phyloP scores from a whole-genome alignment of 805 yeast species.

The Zygosaccharomyces gambellarensis region DNA sequence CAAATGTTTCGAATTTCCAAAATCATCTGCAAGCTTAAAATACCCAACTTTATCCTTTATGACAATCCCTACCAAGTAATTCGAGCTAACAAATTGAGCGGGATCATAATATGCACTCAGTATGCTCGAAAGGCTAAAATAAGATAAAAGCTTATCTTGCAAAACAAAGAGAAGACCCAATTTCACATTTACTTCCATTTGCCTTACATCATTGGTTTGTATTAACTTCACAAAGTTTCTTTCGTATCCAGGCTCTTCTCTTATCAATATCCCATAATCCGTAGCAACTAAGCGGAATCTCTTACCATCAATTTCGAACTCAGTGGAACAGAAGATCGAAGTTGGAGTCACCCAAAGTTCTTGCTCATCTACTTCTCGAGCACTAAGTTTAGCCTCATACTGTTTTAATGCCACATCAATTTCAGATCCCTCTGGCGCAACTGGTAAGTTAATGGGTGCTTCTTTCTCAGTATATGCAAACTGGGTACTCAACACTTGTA shows the following conservation, averaged over 20 bases:
- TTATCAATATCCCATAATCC: slow-evolving; percentile 56
- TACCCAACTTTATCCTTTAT: slow-evolving; percentile 52
- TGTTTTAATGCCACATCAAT: slow-evolving; percentile 39
- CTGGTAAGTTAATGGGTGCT: slow-evolving; percentile 47
- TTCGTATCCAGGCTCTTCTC: slow-evolving; percentile 18
- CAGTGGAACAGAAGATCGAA: slow-evolving; percentile 41
- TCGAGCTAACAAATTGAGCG: slow-evolving; percentile 30
- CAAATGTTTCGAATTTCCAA: slow-evolving; percentile 52
- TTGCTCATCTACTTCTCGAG: slow-evolving; percentile 20
- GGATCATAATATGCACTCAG: slow-evolving; percentile 51
- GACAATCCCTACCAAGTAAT: slow-evolving; percentile 44
- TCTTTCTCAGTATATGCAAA: slow-evolving; percentile 61
- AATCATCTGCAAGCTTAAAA: slow-evolving; percentile 67
- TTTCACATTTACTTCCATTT: slow-evolving; percentile 46
- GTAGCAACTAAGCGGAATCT: slow-evolving; percentile 55
- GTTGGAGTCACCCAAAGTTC: slow-evolving; percentile 30
- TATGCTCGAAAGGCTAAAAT: slow-evolving; percentile 59
- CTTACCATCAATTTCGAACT: slow-evolving; percentile 44
- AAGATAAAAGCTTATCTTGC: slow-evolving; percentile 53
- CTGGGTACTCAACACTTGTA: slow-evolving; percentile 51
- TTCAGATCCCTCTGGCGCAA: slow-evolving; percentile 49
- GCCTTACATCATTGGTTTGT: slow-evolving; percentile 46
- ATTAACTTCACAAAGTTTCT: slow-evolving; percentile 18
- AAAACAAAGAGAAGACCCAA: slow-evolving; percentile 54
- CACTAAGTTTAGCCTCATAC: slow-evolving; percentile 23